Evolutionary conservation across 371 early-diverging fungal species (phyloP).

Genomic region (Mucor lusitanicus): DNA sequence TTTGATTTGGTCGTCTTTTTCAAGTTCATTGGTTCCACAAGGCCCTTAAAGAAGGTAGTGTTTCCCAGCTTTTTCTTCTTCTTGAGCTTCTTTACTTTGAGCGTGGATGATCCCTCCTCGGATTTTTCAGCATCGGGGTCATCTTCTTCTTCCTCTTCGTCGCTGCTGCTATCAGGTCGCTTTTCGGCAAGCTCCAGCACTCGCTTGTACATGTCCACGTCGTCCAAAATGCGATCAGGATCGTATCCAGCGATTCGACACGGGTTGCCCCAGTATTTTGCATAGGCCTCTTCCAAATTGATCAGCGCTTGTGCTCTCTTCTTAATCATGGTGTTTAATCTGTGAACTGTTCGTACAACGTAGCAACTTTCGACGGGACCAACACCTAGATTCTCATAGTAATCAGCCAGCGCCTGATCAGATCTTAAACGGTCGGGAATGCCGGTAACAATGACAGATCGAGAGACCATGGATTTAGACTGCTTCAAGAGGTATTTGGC

Average conservation of each 20-base stretch:
- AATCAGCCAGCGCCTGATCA: conserved; percentile 51
- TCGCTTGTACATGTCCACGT: conserved; percentile 31
- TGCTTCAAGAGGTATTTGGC: conserved; percentile 48
- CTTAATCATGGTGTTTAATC: conserved; percentile 31
- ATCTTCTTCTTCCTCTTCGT: not conserved
- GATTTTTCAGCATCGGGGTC: not conserved
- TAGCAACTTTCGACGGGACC: conserved; percentile 57
- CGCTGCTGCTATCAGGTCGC: conserved; percentile 1
- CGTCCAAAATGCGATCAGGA: conserved; percentile 44
- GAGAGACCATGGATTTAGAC: conserved; percentile 39
- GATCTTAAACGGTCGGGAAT: conserved; percentile 48
- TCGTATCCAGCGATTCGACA: conserved; percentile 42
- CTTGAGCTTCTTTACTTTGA: not conserved
- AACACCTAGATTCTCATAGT: conserved; percentile 51
- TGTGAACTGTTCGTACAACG: conserved; percentile 54
- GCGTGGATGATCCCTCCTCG: not conserved
- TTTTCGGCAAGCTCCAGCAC: conserved; percentile 22
- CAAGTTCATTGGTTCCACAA: conserved; percentile 9
- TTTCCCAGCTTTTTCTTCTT: conserved; percentile 24
- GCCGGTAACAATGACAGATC: conserved; percentile 61
- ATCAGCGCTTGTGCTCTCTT: conserved; percentile 37
- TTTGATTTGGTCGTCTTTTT: conserved; percentile 8
- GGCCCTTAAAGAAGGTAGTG: conserved; percentile 16
- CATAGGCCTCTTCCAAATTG: conserved; percentile 44
- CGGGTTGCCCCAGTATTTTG: conserved; percentile 52